Conservation (phyloP, 2,329 filamentous ascomycete species). For the Nemania bipapillata region DNA sequence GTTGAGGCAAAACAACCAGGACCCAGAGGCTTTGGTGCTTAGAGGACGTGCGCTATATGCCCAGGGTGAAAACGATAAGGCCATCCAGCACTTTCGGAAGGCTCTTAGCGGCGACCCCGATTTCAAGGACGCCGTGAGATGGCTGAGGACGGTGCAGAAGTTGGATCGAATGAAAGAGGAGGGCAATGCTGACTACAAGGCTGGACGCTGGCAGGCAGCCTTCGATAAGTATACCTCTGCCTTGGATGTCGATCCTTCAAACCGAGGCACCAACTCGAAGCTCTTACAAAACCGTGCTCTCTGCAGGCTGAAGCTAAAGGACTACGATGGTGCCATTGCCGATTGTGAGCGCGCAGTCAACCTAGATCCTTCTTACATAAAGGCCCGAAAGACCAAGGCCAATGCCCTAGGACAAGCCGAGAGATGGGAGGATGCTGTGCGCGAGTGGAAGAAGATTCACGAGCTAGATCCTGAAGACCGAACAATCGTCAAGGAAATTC, state of each 20-base stretch:
- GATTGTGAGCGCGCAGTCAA: slow-evolving; percentile 87
- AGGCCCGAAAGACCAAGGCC: slow-evolving; percentile 92
- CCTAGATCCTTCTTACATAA: slow-evolving; percentile 85
- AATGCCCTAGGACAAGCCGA: slow-evolving; percentile 87
- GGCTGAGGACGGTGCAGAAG: slow-evolving; percentile 88
- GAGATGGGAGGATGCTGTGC: slow-evolving; percentile 90
- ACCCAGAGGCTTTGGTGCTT: slow-evolving; percentile 92
- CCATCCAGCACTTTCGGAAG: slow-evolving; percentile 89
- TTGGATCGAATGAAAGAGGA: slow-evolving; percentile 93
- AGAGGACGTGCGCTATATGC: slow-evolving; percentile 87
- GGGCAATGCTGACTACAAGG: slow-evolving; percentile 90
- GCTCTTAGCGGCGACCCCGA: slow-evolving; percentile 92
- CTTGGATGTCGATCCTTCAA: slow-evolving; percentile 83
- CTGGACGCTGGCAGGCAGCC: slow-evolving; percentile 79
- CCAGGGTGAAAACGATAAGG: slow-evolving; percentile 94
- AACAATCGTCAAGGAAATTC: slow-evolving; percentile 82
- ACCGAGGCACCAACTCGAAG: slow-evolving; percentile 94
- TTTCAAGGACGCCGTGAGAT: slow-evolving; percentile 87
- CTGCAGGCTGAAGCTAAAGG: slow-evolving; percentile 83
- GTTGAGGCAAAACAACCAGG: slow-evolving; percentile 85
- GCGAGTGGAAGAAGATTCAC: slow-evolving; percentile 86
- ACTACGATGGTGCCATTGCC: slow-evolving; percentile 80
- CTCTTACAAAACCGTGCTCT: slow-evolving; percentile 92
- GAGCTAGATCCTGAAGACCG: slow-evolving; percentile 86
- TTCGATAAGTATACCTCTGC: slow-evolving; percentile 86